phyloP scores from a whole-genome alignment of 371 early-diverging fungal genomes.

The Chytridium lagenaria region DNA sequence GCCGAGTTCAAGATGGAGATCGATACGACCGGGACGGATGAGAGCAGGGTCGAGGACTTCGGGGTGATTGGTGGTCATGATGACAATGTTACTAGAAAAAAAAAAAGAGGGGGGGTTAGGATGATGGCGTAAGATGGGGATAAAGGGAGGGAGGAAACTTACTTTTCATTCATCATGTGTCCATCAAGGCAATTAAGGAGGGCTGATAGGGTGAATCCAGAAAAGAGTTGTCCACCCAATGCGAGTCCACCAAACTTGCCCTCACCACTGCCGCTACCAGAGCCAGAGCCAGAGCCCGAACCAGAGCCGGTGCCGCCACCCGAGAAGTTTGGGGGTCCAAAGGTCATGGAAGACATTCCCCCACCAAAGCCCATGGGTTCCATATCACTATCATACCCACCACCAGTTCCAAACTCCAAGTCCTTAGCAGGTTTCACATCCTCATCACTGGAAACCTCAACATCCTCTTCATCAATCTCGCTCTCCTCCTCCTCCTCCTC shows the following conservation, averaged over 20 bases:
- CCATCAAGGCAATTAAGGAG: conserved; percentile 85
- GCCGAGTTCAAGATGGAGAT: conserved; percentile 75
- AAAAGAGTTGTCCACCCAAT: conserved; percentile 29
- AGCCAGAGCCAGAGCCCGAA: conserved; percentile 17
- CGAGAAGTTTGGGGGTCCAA: background rate
- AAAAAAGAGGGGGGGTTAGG: background rate
- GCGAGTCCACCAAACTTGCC: conserved; percentile 33
- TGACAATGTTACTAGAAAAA: conserved; percentile 56
- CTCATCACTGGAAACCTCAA: conserved; percentile 11
- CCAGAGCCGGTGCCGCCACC: background rate
- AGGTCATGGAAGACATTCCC: background rate
- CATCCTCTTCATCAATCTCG: conserved; percentile 11
- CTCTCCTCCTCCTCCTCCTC: conserved; percentile 21
- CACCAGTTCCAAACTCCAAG: background rate
- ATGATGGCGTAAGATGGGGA: background rate
- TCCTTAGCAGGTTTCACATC: conserved; percentile 6
- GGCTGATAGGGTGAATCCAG: conserved; percentile 69
- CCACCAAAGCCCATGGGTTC: conserved; percentile 17
- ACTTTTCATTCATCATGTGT: conserved; percentile 74
- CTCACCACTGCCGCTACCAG: background rate
- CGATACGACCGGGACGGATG: conserved; percentile 87
- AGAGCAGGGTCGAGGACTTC: conserved; percentile 84
- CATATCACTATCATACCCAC: background rate
- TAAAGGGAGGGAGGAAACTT: background rate
- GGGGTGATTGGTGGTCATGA: conserved; percentile 90